Base-by-base conservation (phyloP, 2,329 filamentous ascomycete genomes). In the Fusarium sp. region DNA sequence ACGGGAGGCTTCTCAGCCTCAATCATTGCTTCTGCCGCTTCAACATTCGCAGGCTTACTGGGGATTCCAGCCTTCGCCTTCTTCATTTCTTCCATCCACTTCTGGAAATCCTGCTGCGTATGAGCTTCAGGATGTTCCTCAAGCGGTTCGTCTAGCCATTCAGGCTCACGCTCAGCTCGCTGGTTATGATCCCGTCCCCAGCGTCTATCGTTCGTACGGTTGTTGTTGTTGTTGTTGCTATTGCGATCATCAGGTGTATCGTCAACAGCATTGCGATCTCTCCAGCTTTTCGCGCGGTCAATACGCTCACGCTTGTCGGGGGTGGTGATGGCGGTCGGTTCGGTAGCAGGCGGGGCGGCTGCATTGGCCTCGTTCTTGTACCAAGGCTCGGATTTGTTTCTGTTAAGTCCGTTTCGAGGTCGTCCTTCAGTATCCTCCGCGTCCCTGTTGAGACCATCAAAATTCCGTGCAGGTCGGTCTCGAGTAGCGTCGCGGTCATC, bases 11-110 rank as follows among this genome's bases (percentile, higher is more conserved):
- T 87, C 65, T 88, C 86, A 11, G 79, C 77, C 63, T 88, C 86
- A 43, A 77, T 67, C 18, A 77, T 75, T 24, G 80, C 73, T 30
- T 81, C 82, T 20, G 80, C 62, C 46, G 80, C 75, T 20, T 81
- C 75, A 6, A 78, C 60, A 38, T 75, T 66, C 16, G 74, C 63
- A 8, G 80, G 74, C 59, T 82, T 81, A 59, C 81, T 77, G 71
- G 78, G 54, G 10, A 73, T 76, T 46, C 76, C 79, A 63, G 78
- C 81, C 74, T 85, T 88, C 67, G 88, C 87, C 42, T 90, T 90
- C 80, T 92, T 95, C 94, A 97, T 97, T 70, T 87, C 88, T 74
- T 97, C 93, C 86, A 97, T 97, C 90, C 95, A 98, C 73, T 93
- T 93, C 81, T 97, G 91, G 79, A 98, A 97, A 72, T 98, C 95